Conservation (phyloP, 495 filamentous ascomycete species). For the Tuber brumale region DNA sequence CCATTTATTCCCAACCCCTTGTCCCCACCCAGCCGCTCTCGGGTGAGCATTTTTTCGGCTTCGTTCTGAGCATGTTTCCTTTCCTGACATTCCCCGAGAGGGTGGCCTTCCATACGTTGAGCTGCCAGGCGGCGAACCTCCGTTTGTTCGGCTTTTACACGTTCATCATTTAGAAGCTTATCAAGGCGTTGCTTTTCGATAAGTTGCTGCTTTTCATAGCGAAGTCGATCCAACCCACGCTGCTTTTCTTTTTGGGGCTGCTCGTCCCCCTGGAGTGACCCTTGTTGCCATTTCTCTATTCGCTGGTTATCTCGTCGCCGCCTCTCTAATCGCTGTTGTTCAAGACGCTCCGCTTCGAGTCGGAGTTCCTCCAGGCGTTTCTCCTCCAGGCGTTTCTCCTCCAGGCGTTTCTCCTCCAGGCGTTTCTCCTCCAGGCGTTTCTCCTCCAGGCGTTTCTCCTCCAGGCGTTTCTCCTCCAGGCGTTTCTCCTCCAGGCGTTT, state of each 20-base stretch:
- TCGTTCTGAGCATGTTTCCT: neutral
- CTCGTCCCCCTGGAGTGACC: constrained; percentile 44
- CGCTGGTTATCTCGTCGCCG: constrained; percentile 35
- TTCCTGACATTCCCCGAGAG: neutral
- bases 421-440: constrained; percentile 5
- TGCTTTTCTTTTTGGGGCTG: neutral
- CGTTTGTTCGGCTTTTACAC: neutral
- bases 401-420: neutral
- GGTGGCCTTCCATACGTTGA: neutral
- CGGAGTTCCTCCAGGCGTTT: constrained; percentile 4
- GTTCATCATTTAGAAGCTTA: constrained; percentile 4
- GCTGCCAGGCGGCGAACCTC: neutral
- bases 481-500: neutral
- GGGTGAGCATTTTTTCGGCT: neutral
- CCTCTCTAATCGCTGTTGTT: constrained; percentile 56
- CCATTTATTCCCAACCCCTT: neutral
- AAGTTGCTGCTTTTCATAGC: neutral
- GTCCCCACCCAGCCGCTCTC: neutral
- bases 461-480: neutral
- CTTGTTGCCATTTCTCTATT: constrained; percentile 6
- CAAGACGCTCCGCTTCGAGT: constrained; percentile 46
- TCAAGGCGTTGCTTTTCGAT: neutral
- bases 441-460: constrained; percentile 1
- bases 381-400: neutral
- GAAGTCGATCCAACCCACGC: neutral